Conservation (phyloP, 306 rosid species). For the Boehmeria nivea region DNA sequence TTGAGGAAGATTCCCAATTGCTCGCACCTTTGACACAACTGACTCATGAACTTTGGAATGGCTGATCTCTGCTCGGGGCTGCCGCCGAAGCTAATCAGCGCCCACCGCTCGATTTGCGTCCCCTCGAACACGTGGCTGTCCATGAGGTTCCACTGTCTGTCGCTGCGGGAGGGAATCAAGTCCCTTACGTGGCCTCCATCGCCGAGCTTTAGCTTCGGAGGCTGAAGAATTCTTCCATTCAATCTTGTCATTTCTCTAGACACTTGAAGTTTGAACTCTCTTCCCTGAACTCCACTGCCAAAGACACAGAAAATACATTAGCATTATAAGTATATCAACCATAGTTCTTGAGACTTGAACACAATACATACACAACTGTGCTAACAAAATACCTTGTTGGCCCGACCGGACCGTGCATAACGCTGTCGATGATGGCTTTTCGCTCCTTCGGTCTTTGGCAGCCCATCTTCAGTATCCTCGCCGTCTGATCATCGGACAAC, state of each 20-base stretch:
- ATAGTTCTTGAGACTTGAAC: conserved; percentile 2
- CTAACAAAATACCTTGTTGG: conserved; percentile 86
- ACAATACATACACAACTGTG: not conserved
- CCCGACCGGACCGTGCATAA: conserved; percentile 75
- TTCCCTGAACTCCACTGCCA: conserved; percentile 72
- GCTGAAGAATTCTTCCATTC: conserved; percentile 83
- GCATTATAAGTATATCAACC: no score
- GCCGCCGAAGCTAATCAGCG: conserved; percentile 85
- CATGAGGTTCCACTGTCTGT: conserved; percentile 88
- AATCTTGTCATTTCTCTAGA: conserved; percentile 83
- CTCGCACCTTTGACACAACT: conserved; percentile 74
- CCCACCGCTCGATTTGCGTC: conserved; percentile 84
- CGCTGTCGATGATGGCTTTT: conserved; percentile 75
- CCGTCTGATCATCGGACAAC: conserved; percentile 91
- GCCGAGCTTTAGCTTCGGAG: conserved; percentile 94
- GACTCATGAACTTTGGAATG: conserved; percentile 70
- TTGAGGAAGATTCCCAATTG: conserved; percentile 82
- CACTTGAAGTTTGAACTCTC: conserved; percentile 75
- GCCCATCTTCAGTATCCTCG: conserved; percentile 92
- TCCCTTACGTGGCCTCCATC: conserved; percentile 78
- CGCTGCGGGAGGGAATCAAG: conserved; percentile 73
- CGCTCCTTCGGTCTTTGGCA: conserved; percentile 88
- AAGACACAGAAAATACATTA: not conserved
- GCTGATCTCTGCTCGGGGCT: conserved; percentile 64
- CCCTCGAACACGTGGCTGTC: conserved; percentile 91